phyloP scores from a whole-genome alignment of 805 yeast genomes.

The Wickerhamomyces bovis region DNA sequence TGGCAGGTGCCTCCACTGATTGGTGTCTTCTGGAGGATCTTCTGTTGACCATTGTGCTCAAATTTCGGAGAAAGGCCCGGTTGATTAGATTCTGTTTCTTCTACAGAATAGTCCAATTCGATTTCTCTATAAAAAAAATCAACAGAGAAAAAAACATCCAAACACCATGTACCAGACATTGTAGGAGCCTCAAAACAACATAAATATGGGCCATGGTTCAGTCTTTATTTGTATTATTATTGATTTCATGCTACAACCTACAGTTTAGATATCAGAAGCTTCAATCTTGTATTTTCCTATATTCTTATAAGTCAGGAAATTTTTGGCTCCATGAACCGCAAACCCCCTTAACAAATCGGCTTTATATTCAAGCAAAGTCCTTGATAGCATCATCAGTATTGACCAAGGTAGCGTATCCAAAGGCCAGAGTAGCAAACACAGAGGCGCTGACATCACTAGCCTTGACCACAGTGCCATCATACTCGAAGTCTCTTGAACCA shows the following conservation, averaged over 20 bases:
- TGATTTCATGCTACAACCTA: too few species aligned
- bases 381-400: slow-evolving; percentile 7
- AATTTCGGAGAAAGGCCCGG: neutral
- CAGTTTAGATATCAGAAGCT: too few species aligned
- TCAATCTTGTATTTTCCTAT: too few species aligned
- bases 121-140: neutral
- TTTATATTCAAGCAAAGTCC: neutral
- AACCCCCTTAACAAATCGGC: neutral
- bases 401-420: slow-evolving; percentile 10
- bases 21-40: slow-evolving; percentile 26
- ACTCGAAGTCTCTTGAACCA: slow-evolving; percentile 14
- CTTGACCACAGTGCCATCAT: slow-evolving; percentile 10
- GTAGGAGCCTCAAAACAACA: too few species aligned
- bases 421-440: slow-evolving; percentile 14
- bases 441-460: slow-evolving; percentile 9
- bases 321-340: too few species aligned
- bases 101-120: neutral
- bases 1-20: slow-evolving; percentile 90
- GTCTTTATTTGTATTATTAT: too few species aligned
- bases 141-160: neutral
- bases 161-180: neutral
- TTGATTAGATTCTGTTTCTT: neutral
- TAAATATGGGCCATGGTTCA: too few species aligned
- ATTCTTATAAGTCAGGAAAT: too few species aligned
- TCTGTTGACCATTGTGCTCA: neutral